These are phyloP conservation scores for Fraxinus albicans DNA, from an alignment of 305 asterid genomes.

Conservation along the genomic window DNA sequence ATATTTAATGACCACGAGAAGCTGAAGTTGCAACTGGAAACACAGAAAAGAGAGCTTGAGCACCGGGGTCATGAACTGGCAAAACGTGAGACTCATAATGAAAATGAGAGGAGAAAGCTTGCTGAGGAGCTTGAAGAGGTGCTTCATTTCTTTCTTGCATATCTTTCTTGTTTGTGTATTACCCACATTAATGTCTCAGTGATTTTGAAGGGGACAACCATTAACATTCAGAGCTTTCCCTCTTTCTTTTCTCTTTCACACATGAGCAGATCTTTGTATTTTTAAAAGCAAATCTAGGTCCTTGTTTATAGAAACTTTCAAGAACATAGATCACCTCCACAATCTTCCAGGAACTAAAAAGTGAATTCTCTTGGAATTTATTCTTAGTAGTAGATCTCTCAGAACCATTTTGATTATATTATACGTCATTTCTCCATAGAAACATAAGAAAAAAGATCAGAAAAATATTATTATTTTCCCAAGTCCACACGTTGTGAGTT, in stretches of 20 bases:
- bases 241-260: not conserved
- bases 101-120: conserved; percentile 59
- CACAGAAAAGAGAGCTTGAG: conserved; percentile 65
- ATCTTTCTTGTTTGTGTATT: conserved; percentile 23
- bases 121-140: conserved; percentile 81
- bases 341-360: not conserved
- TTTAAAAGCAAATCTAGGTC: not conserved
- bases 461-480: not conserved
- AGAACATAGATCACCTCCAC: not conserved
- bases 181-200: conserved; percentile 12
- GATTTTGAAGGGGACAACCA: conserved; percentile 9
- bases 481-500: not conserved
- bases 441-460: not conserved
- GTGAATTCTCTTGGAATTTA: not conserved
- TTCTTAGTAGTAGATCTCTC: not conserved
- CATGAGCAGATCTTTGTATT: not conserved
- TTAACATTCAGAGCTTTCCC: not conserved
- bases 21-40: conserved; percentile 59
- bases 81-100: conserved; percentile 67
- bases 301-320: not conserved
- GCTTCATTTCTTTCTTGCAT: conserved; percentile 26
- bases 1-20: conserved; percentile 72
- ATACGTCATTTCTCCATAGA: not conserved
- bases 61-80: conserved; percentile 60
- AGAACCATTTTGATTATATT: not conserved